Percentiles rank a stretch among this genome's conserved stretches.
Evolutionary conservation across 768 basidiomycete genomes (phyloP).

Genomic region (Kwoniella pini): DNA sequence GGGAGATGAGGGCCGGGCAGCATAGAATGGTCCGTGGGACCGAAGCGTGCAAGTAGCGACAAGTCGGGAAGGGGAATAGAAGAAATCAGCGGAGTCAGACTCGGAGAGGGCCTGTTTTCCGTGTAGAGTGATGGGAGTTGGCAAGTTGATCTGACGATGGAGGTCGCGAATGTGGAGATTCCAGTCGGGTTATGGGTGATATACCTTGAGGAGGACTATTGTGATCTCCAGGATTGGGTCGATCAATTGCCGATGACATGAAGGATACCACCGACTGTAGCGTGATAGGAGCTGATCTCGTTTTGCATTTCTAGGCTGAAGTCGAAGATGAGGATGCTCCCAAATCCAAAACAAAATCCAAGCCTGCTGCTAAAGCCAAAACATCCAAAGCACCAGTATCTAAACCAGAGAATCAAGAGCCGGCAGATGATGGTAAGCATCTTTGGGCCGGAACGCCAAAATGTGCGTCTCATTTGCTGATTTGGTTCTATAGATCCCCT

Average conservation of each 20-base stretch:
- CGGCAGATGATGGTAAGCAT: conserved; percentile 62
- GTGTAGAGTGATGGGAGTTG: background rate
- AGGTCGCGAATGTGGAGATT: background rate
- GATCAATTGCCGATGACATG: too few species aligned
- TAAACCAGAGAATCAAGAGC: conserved; percentile 63
- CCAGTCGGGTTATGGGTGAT: too few species aligned
- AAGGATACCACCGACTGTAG: too few species aligned
- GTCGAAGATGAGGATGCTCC: conserved; percentile 73
- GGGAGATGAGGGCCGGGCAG: too few species aligned
- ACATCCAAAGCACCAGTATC: conserved; percentile 36
- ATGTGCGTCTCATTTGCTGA: background rate
- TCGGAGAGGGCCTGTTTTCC: too few species aligned
- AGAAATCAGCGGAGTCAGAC: too few species aligned
- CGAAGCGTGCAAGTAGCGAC: too few species aligned
- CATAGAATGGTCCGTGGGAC: too few species aligned
- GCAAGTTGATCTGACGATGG: background rate
- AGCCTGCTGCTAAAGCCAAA: conserved; percentile 66
- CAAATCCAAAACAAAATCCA: conserved; percentile 61
- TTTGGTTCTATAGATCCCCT: conserved; percentile 55
- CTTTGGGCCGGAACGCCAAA: background rate
- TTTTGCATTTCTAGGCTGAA: conserved; percentile 2
- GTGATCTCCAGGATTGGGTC: too few species aligned
- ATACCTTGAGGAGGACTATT: background rate
- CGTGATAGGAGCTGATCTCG: background rate
- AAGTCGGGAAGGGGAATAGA: too few species aligned